A percentile compares a stretch with the other conserved stretches of the same genome.
phyloP scores from a whole-genome alignment of 129 eudicot genomes.

The Ambrosia artemisiifolia region DNA sequence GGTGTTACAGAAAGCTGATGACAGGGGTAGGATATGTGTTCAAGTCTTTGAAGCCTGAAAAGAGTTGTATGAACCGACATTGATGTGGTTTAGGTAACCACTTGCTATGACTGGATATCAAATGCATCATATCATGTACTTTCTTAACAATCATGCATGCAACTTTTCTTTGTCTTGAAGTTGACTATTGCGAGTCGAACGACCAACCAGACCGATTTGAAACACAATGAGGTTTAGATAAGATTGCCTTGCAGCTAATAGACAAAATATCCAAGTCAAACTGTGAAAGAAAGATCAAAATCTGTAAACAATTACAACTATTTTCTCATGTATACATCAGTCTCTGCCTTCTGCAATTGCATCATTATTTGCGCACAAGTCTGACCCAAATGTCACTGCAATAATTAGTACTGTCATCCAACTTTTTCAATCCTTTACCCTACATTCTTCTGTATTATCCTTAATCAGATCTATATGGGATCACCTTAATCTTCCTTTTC shows the following conservation, averaged over 20 bases:
- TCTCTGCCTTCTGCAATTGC: background rate
- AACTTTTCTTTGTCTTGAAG: no score
- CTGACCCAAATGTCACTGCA: no score
- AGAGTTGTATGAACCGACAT: background rate
- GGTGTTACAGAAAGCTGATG: no score
- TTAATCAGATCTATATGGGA: slow-evolving; percentile 20
- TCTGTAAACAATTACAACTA: slow-evolving; percentile 11
- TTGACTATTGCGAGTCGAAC: no score
- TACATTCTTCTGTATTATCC: slow-evolving; percentile 32
- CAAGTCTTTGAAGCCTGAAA: background rate
- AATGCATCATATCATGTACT: background rate
- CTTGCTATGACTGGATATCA: background rate
- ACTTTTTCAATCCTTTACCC: slow-evolving; percentile 25
- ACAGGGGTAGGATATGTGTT: background rate
- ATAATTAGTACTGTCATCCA: no score
- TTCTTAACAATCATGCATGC: background rate
- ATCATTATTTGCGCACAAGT: background rate
- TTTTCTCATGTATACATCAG: slow-evolving; percentile 39
- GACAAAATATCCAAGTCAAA: slow-evolving; percentile 8
- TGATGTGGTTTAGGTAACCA: background rate
- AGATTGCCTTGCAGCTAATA: background rate
- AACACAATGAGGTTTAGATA: background rate
- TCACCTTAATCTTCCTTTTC: slow-evolving; percentile 37
- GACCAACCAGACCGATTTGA: background rate
- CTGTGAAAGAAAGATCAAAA: slow-evolving; percentile 10